Base-by-base conservation (phyloP, 495 filamentous ascomycete species). In the Hapsidospora chrysogenum region DNA sequence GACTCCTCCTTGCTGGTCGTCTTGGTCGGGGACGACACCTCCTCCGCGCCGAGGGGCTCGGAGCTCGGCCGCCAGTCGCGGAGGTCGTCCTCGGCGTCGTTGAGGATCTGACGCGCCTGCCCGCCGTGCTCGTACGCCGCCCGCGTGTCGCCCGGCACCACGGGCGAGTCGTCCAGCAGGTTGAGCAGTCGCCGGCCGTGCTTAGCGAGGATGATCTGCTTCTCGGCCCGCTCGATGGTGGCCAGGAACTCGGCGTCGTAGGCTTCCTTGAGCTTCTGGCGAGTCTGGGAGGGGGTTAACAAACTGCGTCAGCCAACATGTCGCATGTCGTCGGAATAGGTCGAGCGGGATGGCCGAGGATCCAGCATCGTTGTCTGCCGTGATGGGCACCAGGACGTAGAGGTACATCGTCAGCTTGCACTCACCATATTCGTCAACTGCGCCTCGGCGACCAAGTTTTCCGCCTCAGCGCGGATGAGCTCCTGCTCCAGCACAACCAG, bases 371-470 rank as follows among this genome's bases (percentile, higher is more conserved):
- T n/a, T n/a, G n/a, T n/a, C n/a, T n/a, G n/a, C n/a, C n/a, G n/a
- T n/a, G n/a, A n/a, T n/a, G n/a, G n/a, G n/a, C n/a, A n/a, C n/a
- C n/a, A n/a, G n/a, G n/a, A n/a, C n/a, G n/a, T n/a, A n/a, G n/a
- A n/a, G n/a, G n/a, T n/a, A n/a, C n/a, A n/a, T n/a, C n/a, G n/a
- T n/a, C n/a, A n/a, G 22, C 11, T 34, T 11, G n/a, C 13, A 52
- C 72, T 14, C 62, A 87, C 83, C 41, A 92, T 73, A 54, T 96
- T 96, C 34, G 80, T 87, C 59, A 97, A 63, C 58, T 97, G 89
- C 15, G 92, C 92, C 56, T 97, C 92, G 2, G 89, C 92, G 44
- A 97, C 89, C 37, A 96, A 53, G 41, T 79, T 85, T 64, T 95
- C 85, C 4, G 89, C 89, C 65, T 96, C 92, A 11, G 85, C 85